A percentile compares a stretch with the other conserved stretches of the same genome.
These are phyloP conservation scores for Mesotaenium endlicherianum DNA, from an alignment of 139 green algal species.

Conservation along the genomic window DNA sequence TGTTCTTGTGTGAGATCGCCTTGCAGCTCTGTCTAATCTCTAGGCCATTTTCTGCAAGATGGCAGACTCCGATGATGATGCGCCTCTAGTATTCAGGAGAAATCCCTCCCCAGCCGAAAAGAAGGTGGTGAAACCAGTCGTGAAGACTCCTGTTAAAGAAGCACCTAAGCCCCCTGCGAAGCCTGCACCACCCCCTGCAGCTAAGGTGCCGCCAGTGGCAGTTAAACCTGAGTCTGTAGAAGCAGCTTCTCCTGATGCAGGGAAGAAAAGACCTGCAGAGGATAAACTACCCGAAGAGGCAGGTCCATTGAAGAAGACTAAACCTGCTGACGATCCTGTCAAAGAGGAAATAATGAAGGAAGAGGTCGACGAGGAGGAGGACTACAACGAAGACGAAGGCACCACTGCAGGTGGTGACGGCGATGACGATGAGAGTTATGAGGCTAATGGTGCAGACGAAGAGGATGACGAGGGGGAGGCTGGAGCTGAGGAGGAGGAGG, in stretches of 20 bases:
- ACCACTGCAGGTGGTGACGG: not conserved
- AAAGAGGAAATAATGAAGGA: no score
- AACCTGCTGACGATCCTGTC: not conserved
- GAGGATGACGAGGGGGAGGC: no score
- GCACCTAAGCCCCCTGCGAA: not conserved
- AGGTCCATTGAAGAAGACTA: constrained; percentile 2
- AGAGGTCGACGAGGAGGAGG: no score
- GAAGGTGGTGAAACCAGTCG: no score
- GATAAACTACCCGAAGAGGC: not conserved
- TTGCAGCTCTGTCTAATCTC: no score
- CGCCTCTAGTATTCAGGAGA: no score
- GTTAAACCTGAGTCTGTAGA: not conserved
- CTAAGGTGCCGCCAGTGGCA: not conserved
- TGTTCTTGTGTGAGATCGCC: no score
- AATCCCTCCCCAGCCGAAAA: no score
- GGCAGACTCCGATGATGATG: no score
- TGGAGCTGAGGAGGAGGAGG: no score
- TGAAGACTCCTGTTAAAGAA: not conserved
- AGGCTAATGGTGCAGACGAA: not conserved
- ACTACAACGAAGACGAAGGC: not conserved
- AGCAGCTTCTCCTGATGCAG: not conserved
- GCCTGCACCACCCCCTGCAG: not conserved
- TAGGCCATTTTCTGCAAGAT: no score
- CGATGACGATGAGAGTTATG: not conserved
- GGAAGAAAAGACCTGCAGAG: constrained; percentile 21